Evolutionary conservation across 2,329 filamentous ascomycete genomes (phyloP).

Genomic region (Aspergillus sp.): DNA sequence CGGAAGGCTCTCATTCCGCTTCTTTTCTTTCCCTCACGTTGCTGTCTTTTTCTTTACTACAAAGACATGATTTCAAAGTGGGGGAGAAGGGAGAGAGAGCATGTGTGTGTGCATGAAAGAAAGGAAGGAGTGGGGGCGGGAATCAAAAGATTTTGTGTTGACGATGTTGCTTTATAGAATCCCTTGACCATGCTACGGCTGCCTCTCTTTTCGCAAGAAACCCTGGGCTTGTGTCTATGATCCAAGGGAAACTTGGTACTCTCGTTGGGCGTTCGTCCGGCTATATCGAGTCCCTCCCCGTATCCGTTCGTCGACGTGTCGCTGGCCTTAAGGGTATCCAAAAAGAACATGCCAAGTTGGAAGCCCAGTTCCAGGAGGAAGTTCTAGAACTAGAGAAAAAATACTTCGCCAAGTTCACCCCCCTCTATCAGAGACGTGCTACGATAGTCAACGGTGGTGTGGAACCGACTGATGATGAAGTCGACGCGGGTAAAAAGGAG

Average conservation of each 20-base stretch:
- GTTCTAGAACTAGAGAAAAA: slow-evolving; percentile 98
- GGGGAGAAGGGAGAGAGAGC: too few species aligned
- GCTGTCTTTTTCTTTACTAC: slow-evolving; percentile 3
- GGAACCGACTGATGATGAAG: slow-evolving; percentile 81
- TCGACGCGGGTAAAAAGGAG: slow-evolving; percentile 76
- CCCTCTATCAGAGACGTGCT: slow-evolving; percentile 90
- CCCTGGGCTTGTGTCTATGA: slow-evolving; percentile 90
- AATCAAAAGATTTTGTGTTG: neutral
- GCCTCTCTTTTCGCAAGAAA: slow-evolving; percentile 94
- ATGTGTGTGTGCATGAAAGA: too few species aligned
- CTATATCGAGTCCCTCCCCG: slow-evolving; percentile 92
- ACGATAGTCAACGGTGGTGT: slow-evolving; percentile 78
- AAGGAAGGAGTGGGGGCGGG: too few species aligned
- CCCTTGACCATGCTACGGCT: slow-evolving; percentile 75
- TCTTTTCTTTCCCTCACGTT: slow-evolving; percentile 1
- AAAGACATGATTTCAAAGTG: too few species aligned
- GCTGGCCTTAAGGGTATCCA: slow-evolving; percentile 95
- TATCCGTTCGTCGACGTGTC: slow-evolving; percentile 82
- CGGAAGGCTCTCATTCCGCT: neutral
- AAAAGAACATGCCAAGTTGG: slow-evolving; percentile 96
- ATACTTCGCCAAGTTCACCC: slow-evolving; percentile 98
- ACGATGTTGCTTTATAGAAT: slow-evolving; percentile 54
- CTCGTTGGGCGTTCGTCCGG: slow-evolving; percentile 93
- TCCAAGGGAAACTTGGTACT: slow-evolving; percentile 88
- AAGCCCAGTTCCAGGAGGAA: slow-evolving; percentile 97